phyloP scores from a whole-genome alignment of 2,329 filamentous ascomycete species.

The Xylariaceae sp. region DNA sequence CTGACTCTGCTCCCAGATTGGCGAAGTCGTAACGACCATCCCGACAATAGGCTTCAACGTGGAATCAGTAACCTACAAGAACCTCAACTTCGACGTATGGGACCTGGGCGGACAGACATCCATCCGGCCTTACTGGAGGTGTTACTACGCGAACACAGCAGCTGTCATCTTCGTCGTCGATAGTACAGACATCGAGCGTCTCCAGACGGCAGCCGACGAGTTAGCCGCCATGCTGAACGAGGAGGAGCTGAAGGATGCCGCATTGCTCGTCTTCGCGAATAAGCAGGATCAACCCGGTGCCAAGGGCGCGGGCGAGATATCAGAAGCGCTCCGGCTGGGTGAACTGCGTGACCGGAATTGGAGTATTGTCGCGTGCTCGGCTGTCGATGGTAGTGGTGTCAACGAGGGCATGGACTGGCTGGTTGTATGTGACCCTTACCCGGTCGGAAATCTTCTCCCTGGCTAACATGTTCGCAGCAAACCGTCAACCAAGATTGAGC shows the following conservation, averaged over 20 bases:
- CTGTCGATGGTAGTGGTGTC: conserved; percentile 90
- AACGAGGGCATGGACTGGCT: conserved; percentile 99
- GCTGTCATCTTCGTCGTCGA: conserved; percentile 99
- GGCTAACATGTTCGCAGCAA: conserved; percentile 17
- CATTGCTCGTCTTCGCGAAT: conserved; percentile 92
- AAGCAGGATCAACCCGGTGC: conserved; percentile 98
- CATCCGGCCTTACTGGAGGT: conserved; percentile 97
- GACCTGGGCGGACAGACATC: conserved; percentile 97
- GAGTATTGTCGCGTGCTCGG: conserved; percentile 97
- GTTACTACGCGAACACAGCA: conserved; percentile 98
- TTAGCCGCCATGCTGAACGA: conserved; percentile 93
- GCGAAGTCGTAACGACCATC: conserved; percentile 98
- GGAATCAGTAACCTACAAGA: conserved; percentile 96
- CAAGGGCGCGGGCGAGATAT: conserved; percentile 94
- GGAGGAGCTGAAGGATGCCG: conserved; percentile 89
- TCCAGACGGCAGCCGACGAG: conserved; percentile 90
- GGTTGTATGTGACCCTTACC: conserved; percentile 56
- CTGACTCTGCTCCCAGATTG: conserved; percentile 58
- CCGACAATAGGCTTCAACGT: conserved; percentile 99
- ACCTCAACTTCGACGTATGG: conserved; percentile 99
- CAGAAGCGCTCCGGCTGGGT: conserved; percentile 81
- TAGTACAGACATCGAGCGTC: conserved; percentile 91
- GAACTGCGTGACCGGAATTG: conserved; percentile 95
- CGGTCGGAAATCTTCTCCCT: background rate
- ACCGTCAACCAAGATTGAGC: conserved; percentile 22